These are phyloP conservation scores for Scleroderma citrinum DNA, from an alignment of 768 basidiomycete genomes.

Conservation along the genomic window DNA sequence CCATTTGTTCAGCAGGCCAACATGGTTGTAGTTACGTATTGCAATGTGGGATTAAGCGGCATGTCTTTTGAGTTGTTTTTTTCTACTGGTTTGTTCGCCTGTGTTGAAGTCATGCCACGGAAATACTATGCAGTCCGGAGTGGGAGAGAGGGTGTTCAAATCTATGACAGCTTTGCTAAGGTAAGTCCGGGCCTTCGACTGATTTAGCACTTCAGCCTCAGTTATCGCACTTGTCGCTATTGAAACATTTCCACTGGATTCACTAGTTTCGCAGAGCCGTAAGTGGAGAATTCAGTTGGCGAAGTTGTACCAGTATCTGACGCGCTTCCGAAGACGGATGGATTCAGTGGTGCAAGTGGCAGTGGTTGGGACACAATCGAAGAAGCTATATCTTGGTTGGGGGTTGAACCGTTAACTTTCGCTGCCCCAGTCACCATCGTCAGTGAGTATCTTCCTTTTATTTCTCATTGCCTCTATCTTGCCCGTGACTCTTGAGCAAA, in stretches of 20 bases:
- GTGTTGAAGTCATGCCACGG: slow-evolving; percentile 15
- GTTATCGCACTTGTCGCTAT: too few species aligned
- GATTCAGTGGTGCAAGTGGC: slow-evolving; percentile 27
- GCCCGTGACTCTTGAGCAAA: neutral
- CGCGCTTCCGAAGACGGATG: slow-evolving; percentile 15
- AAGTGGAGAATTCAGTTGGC: neutral
- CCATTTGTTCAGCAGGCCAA: too few species aligned
- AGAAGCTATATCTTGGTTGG: slow-evolving; percentile 24
- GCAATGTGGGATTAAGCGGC: too few species aligned
- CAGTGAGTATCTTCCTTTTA: slow-evolving; percentile 12
- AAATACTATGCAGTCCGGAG: slow-evolving; percentile 32
- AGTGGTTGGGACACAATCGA: slow-evolving; percentile 27
- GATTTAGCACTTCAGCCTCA: too few species aligned
- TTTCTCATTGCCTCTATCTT: neutral
- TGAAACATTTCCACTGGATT: too few species aligned
- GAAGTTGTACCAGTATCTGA: neutral
- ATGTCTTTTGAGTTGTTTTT: too few species aligned
- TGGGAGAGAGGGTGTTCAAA: slow-evolving; percentile 27
- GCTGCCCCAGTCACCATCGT: slow-evolving; percentile 5
- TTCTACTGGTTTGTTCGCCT: too few species aligned
- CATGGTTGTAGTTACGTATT: too few species aligned
- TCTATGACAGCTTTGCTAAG: slow-evolving; percentile 25
- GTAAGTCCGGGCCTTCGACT: slow-evolving; percentile 13
- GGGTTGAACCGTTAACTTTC: slow-evolving; percentile 8
- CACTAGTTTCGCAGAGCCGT: neutral